A percentile compares a stretch with the other conserved stretches of the same genome.
These are phyloP conservation scores for Bryum argenteum DNA, from an alignment of 225 moss, liverwort and hornwort species.

Conservation along the genomic window DNA sequence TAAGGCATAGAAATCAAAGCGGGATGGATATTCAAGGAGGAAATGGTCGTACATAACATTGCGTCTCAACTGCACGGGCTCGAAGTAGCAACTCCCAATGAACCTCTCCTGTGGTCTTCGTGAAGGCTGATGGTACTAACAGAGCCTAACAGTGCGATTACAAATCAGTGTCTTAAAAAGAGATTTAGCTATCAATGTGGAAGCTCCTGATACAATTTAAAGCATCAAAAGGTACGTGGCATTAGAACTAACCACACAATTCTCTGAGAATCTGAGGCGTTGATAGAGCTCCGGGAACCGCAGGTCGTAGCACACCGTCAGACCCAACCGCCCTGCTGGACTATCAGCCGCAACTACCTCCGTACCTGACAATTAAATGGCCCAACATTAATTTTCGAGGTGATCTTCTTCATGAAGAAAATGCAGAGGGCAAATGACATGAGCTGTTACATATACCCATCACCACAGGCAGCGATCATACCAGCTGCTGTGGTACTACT, in stretches of 20 bases:
- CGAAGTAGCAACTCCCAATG: constrained; percentile 96
- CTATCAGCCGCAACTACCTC: constrained; percentile 74
- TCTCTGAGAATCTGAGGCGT: constrained; percentile 72
- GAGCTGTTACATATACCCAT: neutral
- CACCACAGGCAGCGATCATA: constrained; percentile 30
- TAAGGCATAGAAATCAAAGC: constrained; percentile 2
- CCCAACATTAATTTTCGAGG: constrained; percentile 1
- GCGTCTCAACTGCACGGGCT: constrained; percentile 90
- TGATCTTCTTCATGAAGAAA: neutral
- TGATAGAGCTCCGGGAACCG: constrained; percentile 96
- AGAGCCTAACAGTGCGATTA: constrained; percentile 50
- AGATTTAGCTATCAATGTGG: neutral
- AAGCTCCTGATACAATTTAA: neutral
- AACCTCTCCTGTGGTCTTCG: constrained; percentile 83
- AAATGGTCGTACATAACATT: constrained; percentile 74
- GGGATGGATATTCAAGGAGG: constrained; percentile 22
- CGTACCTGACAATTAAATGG: constrained; percentile 46
- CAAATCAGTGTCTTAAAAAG: constrained; percentile 8
- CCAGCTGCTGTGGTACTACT: constrained; percentile 77
- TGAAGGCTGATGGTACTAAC: constrained; percentile 93
- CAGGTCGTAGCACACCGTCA: constrained; percentile 95
- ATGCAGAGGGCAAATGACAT: constrained; percentile 21
- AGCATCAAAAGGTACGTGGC: neutral
- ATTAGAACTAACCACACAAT: constrained; percentile 37
- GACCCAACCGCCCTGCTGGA: constrained; percentile 80